A percentile compares a stretch with the other conserved stretches of the same genome.
These are phyloP conservation scores for Chaetomium sp. DNA, from an alignment of 2,329 filamentous ascomycete genomes.

Conservation along the genomic window DNA sequence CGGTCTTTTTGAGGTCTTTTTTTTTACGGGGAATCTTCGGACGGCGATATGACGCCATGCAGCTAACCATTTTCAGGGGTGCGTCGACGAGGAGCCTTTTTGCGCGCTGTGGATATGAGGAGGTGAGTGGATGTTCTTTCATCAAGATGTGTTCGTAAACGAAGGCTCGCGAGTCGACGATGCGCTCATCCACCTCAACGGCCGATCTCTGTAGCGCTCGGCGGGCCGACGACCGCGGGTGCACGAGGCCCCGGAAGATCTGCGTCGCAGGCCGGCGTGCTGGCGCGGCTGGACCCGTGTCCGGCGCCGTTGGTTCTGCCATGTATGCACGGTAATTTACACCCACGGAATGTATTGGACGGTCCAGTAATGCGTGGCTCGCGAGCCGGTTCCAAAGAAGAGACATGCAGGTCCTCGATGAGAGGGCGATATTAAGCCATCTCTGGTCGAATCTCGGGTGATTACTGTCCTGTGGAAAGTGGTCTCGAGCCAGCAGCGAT, in stretches of 20 bases:
- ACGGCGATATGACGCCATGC: slow-evolving; percentile 30
- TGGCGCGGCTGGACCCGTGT: slow-evolving; percentile 28
- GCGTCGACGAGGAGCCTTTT: slow-evolving; percentile 10
- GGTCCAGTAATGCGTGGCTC: slow-evolving; percentile 20
- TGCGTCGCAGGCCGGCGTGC: slow-evolving; percentile 22
- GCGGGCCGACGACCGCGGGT: slow-evolving; percentile 22
- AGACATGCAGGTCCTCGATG: slow-evolving; percentile 23
- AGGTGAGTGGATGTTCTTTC: not conserved
- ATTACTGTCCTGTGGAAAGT: slow-evolving; percentile 12
- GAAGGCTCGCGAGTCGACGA: not conserved
- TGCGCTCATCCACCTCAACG: slow-evolving; percentile 7
- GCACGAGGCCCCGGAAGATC: slow-evolving; percentile 21
- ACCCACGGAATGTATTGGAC: slow-evolving; percentile 24
- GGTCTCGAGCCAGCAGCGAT: not conserved
- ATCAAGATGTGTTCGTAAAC: not conserved
- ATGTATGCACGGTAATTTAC: slow-evolving; percentile 23
- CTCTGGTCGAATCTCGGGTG: slow-evolving; percentile 23
- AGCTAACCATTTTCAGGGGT: slow-evolving; percentile 29
- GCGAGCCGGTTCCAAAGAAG: slow-evolving; percentile 16
- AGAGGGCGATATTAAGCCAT: slow-evolving; percentile 12
- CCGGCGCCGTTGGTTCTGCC: slow-evolving; percentile 23
- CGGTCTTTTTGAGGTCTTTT: not conserved
- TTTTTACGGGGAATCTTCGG: slow-evolving; percentile 8
- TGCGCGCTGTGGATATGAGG: slow-evolving; percentile 8
- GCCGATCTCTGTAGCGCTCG: not conserved